phyloP scores from a whole-genome alignment of 257 asterid species.

The Nicotiana noctiflora region DNA sequence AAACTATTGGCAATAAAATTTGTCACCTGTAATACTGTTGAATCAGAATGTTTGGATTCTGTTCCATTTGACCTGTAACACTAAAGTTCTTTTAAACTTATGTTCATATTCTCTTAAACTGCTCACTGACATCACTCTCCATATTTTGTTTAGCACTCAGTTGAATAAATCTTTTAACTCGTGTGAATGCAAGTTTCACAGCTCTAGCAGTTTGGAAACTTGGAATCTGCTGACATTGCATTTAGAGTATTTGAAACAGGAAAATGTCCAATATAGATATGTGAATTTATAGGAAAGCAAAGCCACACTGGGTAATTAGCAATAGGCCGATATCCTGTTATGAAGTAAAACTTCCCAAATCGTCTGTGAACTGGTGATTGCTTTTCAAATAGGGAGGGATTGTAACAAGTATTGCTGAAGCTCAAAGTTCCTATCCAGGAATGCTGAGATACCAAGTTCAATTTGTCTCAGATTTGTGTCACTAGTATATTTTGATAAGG shows the following conservation, averaged over 20 bases:
- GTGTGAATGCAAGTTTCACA: neutral
- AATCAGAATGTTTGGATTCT: neutral
- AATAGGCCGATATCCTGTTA: neutral
- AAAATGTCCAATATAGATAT: neutral
- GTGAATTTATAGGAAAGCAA: neutral
- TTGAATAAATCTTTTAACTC: neutral
- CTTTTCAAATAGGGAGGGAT: neutral
- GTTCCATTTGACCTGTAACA: neutral
- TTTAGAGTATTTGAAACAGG: neutral
- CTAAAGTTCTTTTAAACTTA: neutral
- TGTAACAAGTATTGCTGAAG: neutral
- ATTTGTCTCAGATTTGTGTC: neutral
- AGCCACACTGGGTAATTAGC: neutral
- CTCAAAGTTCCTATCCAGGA: neutral
- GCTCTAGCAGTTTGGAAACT: neutral
- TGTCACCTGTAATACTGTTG: too few relatives aligned
- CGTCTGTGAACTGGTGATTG: neutral
- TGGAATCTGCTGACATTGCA: neutral
- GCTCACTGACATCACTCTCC: neutral
- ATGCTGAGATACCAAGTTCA: neutral
- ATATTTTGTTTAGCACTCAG: conserved; percentile 1
- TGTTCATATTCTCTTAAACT: neutral
- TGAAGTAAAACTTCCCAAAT: neutral
- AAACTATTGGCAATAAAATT: too few relatives aligned
- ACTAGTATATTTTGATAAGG: neutral